Evolutionary conservation across 768 basidiomycete species (phyloP), one percentile per base, ranked within the genome.

Genomic region (Chalciporus pseudorubinellus): DNA sequence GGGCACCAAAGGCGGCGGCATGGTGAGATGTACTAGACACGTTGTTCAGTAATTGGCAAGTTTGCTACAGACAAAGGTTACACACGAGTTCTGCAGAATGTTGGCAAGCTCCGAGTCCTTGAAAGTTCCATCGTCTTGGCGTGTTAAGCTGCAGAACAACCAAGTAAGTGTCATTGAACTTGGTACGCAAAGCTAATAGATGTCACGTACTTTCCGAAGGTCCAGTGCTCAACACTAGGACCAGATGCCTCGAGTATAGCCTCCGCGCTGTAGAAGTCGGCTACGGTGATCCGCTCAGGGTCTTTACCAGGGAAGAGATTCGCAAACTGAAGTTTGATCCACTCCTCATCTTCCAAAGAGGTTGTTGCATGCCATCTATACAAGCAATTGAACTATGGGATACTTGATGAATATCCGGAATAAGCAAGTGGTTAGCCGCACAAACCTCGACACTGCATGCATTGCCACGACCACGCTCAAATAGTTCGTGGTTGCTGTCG

Each of bases 341-440:
- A 92, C 50, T 82, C 67, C 62, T 88, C 90, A 47, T 92, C 90
- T 47, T 78, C 75, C 14, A 62, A 59, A 39, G 86, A 89, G 0
- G 86, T 89, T 0, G 90, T 91, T 1, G 91, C 85, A 41, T 93
- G 91, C 91, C 91, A 82, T 18, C 87, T 80, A 67, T 92, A 92
- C 49, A 92, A 70, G 59, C 86, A 87, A 59, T 92, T 92, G 74
- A 92, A 92, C 85, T 89, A 34, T 18, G 10, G n/a, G 3, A 43
- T 40, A 39, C 3, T n/a, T 4, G 6, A 38, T 62, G 11, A 62
- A 22, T 36, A 22, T 14, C 26, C 11, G 8, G 2, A 34, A 34
- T 5, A 22, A 33, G 1, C 2, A 34, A 38, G 26, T 22, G 36
- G 41, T 19, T 31, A 11, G 13, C 29, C 34, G 62, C 70, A 33